Evolutionary conservation across 192 early-diverging fungal species (phyloP).

Genomic region (Phlyctochytrium planicorne): DNA sequence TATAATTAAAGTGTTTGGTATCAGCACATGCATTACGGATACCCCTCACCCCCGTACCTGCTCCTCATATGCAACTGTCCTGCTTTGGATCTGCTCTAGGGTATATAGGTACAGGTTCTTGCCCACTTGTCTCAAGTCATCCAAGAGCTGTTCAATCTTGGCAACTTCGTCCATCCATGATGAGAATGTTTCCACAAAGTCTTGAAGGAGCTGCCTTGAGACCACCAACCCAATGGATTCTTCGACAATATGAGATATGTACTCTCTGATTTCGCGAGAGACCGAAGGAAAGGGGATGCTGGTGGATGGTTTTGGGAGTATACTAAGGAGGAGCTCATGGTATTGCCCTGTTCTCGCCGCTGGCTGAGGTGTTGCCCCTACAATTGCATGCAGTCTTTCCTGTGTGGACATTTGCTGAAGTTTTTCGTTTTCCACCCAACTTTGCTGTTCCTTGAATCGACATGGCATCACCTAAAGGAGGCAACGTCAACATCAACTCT

Average conservation of each 20-base stretch:
- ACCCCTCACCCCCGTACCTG: constrained; percentile 49
- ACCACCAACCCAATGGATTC: constrained; percentile 68
- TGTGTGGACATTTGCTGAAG: no score
- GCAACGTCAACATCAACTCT: no score
- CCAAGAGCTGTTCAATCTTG: constrained; percentile 30
- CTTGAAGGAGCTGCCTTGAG: constrained; percentile 70
- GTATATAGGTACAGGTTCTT: constrained; percentile 65
- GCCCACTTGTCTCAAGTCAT: constrained; percentile 11
- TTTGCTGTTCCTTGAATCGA: no score
- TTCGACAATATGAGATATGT: constrained; percentile 24
- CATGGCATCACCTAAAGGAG: no score
- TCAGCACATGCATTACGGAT: no score
- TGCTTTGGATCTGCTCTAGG: constrained; percentile 67
- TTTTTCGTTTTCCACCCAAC: no score
- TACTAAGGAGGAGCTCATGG: constrained; percentile 2
- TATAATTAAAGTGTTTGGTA: no score
- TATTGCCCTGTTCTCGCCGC: not conserved
- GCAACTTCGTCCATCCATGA: constrained; percentile 38
- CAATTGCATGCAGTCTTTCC: no score
- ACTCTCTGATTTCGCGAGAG: not conserved
- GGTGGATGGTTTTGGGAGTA: not conserved
- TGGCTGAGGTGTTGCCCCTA: not conserved
- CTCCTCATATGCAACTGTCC: constrained; percentile 80
- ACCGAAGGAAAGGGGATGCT: not conserved
- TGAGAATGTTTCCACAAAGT: constrained; percentile 66